phyloP scores from a whole-genome alignment of 1,139 yeast species.

The Suhomyces bribrorum region DNA sequence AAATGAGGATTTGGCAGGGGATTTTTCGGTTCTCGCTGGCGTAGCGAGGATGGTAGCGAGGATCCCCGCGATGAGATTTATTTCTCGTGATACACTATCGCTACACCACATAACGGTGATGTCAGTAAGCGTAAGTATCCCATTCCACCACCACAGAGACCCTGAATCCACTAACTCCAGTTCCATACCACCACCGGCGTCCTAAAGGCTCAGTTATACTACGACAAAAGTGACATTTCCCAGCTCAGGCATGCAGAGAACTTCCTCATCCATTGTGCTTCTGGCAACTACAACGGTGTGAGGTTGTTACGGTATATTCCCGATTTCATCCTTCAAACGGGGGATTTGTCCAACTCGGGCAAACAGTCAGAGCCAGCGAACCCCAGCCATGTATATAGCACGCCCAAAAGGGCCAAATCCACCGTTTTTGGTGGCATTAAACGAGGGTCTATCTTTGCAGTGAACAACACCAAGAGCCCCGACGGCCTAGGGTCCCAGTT shows the following conservation, averaged over 20 bases:
- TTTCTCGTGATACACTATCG: neutral
- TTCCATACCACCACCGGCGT: conserved; percentile 24
- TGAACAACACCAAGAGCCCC: conserved; percentile 13
- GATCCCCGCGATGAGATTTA: neutral
- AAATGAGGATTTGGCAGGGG: neutral
- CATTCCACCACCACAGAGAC: too few relatives aligned
- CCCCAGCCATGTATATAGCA: conserved; percentile 4
- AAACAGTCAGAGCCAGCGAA: conserved; percentile 22
- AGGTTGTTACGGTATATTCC: conserved; percentile 45
- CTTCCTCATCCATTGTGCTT: conserved; percentile 48
- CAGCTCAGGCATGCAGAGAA: conserved; percentile 21
- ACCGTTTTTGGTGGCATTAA: neutral
- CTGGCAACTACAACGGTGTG: conserved; percentile 42
- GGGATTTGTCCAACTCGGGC: conserved; percentile 52
- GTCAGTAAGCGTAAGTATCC: conserved; percentile 23
- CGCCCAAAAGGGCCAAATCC: neutral
- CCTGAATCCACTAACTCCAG: conserved; percentile 18
- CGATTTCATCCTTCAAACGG: conserved; percentile 49
- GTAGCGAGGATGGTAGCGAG: neutral
- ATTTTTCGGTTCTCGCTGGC: neutral
- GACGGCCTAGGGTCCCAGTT: conserved; percentile 25
- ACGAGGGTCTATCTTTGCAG: conserved; percentile 22
- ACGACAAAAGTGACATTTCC: conserved; percentile 6
- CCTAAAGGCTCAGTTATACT: conserved; percentile 20
- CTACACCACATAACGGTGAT: conserved; percentile 7